Conservation (phyloP, 257 asterid genomes). For the Capsicum rhomboideum region DNA sequence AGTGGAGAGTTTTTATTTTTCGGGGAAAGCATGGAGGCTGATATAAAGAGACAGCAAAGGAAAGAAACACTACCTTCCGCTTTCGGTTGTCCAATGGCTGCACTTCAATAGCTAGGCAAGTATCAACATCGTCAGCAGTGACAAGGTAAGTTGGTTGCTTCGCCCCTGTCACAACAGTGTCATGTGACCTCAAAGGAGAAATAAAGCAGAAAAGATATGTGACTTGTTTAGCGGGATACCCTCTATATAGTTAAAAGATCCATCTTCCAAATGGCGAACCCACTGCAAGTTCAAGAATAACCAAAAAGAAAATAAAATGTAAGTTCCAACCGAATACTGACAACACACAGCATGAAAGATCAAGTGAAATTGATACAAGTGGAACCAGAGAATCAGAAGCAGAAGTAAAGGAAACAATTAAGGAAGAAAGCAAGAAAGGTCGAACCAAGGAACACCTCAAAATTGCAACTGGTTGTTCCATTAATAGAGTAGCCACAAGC, state of each 20-base stretch:
- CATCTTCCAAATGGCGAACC: constrained; percentile 95
- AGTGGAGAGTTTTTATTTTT: background rate
- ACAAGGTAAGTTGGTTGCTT: constrained; percentile 91
- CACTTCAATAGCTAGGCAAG: constrained; percentile 93
- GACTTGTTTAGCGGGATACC: constrained; percentile 36
- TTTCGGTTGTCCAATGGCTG: constrained; percentile 95
- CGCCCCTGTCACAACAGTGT: constrained; percentile 56
- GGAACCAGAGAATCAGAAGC: background rate
- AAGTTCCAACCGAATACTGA: constrained; percentile 7
- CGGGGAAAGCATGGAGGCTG: background rate
- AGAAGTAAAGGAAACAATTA: background rate
- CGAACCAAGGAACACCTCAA: constrained; percentile 53
- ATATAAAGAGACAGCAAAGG: background rate
- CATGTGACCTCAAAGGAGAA: constrained; percentile 8
- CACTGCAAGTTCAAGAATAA: constrained; percentile 61
- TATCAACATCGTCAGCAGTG: constrained; percentile 90
- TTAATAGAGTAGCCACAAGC: constrained; percentile 88
- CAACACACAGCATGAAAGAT: constrained; percentile 10
- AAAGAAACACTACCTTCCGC: constrained; percentile 59
- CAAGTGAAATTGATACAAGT: constrained; percentile 5
- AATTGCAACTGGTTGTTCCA: constrained; percentile 98
- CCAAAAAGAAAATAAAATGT: background rate
- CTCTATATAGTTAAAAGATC: constrained; percentile 81
- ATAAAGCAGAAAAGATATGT: constrained; percentile 4
- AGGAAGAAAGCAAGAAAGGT: background rate